Base-by-base conservation (phyloP, 2,329 filamentous ascomycete species). In the Colletotrichum sp. region DNA sequence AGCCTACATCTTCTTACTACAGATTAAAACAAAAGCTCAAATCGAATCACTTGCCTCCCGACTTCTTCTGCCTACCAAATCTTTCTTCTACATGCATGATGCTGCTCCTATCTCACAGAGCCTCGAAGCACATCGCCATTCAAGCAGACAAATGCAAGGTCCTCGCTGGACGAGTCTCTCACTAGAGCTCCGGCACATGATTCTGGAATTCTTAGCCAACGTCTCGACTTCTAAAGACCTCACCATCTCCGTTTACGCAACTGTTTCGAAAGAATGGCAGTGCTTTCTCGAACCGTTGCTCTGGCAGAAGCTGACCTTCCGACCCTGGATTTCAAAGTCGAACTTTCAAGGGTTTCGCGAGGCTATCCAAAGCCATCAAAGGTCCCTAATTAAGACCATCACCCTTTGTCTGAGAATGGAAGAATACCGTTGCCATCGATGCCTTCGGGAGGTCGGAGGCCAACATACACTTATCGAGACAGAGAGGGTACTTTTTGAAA, bases 191-290 rank as follows among this genome's bases (percentile, higher is more conserved):
- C 36, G 38, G 21, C n/a, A 6, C 38, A 56, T 16, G 13, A 56
- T 71, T 38, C 21, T 71, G 4, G 8, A 71, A 38, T 28, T 2
- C n/a, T 38, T 65, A 30, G 58, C 36, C n/a, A 36, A 15, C 8
- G 3, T 71, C 7, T 56, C 8, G 58, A 18, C 21, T 26, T 16
- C 38, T 6, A 16, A 55, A 56, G 9, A 30, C 7, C 56, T 24
- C 6, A 58, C 58, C 16, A 24, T 64, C 1, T 58, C 68, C n/a
- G 28, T n/a, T 21, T 38, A 64, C 36, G 28, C 58, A 15, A 34
- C n/a, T 16, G 68, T 70, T 26, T 70, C 58, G n/a, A 55, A 64
- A n/a, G 68, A 64, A 64, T 70, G 58, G 68, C 68, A 70, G 28
- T 12, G n/a, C 28, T 36, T 55, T 56, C 16, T 64, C 21, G 68